A percentile compares a stretch with the other conserved stretches of the same genome.
Conservation (phyloP, 331 rosid genomes). For the Rhamnella rubrinervis region DNA sequence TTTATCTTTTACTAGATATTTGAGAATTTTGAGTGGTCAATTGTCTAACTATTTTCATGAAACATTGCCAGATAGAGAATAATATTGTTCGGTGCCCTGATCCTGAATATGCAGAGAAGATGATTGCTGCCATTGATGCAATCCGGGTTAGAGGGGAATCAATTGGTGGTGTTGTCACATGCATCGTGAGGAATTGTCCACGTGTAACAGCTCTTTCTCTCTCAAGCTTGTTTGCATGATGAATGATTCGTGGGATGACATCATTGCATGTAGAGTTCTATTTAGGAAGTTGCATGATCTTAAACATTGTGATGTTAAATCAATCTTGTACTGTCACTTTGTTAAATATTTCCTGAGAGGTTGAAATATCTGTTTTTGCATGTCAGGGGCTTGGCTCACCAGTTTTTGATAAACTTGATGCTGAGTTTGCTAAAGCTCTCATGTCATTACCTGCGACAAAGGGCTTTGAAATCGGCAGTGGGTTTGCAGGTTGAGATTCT, state of each 20-base stretch:
- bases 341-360: neutral
- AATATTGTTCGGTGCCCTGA: conserved; percentile 96
- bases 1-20: neutral
- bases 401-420: conserved; percentile 97
- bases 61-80: conserved; percentile 69
- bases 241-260: neutral
- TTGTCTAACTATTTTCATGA: conserved; percentile 13
- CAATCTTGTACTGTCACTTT: neutral
- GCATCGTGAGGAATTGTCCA: conserved; percentile 91
- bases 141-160: conserved; percentile 92
- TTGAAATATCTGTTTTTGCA: conserved; percentile 17
- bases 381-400: conserved; percentile 98
- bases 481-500: conserved; percentile 74
- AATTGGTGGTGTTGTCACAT: conserved; percentile 89
- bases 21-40: conserved; percentile 4
- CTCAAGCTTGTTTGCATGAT: neutral
- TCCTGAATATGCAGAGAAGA: conserved; percentile 93
- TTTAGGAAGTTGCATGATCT: conserved; percentile 4
- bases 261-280: neutral
- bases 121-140: conserved; percentile 86
- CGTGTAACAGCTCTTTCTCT: conserved; percentile 48
- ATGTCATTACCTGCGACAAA: conserved; percentile 98
- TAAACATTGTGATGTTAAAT: neutral
- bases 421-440: conserved; percentile 83
- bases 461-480: conserved; percentile 93